Evolutionary conservation across 768 basidiomycete genomes (phyloP), one percentile per base, ranked within the genome.

Genomic region (Mycena venus): DNA sequence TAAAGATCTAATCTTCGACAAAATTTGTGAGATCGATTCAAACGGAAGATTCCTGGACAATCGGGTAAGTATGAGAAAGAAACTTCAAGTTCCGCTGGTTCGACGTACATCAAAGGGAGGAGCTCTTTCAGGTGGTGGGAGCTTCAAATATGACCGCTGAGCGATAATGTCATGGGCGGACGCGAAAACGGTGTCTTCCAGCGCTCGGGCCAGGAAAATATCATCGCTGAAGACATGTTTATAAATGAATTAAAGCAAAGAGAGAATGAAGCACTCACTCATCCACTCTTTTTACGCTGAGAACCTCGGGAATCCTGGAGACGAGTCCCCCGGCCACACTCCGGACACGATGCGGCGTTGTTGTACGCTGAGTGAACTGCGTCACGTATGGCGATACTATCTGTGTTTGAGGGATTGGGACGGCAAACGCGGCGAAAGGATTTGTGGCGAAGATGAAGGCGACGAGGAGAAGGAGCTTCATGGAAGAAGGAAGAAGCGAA

Each of bases 321-420:
- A 73, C 75, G 4, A 76, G 71, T 44, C 71, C 75, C 4, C 62
- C 44, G 7, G 56, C 75, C 2, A 19, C 21, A 49, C 34, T 56
- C 19, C 75, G 75, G 15, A 76, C 11, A 25, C 62, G 67, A 40
- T 69, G 62, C 11, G 71, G 58, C 23, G 10, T 14, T 31, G 53
- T 27, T 23, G 61, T n/a, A 3, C 70, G 70, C 42, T 69, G 62
- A 14, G 56, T 61, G 47, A 76, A 76, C 34, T 34, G 66, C 49
- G 75, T 76, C 19, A 49, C 58, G 36, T 64, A 76, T 10, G 75
- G 75, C 23, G 75, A 76, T 68, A 76, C 53, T 40, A 69, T 51
- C 14, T 51, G 62, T 8, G 62, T 73, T 34, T 64, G 40, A 21
- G 75, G 75, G 21, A 76, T 68, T 15, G 75, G 75, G 38, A 73